Base-by-base conservation (phyloP, 345 rosid species). In the Euclidium syriacum region DNA sequence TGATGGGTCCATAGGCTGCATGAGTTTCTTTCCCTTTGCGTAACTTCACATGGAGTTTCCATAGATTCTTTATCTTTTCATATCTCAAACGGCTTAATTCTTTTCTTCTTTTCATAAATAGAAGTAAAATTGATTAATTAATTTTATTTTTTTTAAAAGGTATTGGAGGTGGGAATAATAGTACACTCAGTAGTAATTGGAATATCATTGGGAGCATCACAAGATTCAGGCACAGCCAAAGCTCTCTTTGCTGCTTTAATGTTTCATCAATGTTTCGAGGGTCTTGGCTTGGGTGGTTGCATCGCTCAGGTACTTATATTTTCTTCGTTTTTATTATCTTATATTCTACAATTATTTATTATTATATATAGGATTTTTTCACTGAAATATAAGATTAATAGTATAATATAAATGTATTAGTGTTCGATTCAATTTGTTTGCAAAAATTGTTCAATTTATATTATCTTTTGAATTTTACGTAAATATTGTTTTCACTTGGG, bases 241-340 rank as follows among this genome's bases (percentile, higher is more conserved):
- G 81, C 84, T 14, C 71, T 84, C 11, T 58, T 84, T 4, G 85
- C 80, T 6, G 91, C 91, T 5, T 73, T 87, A 48, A 71, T 79
- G 62, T 84, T 87, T 63, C 95, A 87, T 59, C 95, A 87, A 16
- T 80, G 79, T 58, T 87, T 80, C 40, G 95, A 84, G 64, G 91
- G 91, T 26, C 84, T 84, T 75, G 90, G 86, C 9, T 85, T 84
- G 24, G 91, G 95, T 5, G 86, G 91, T 1, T 84, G 88, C 67
- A 79, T 84, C 12, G 20, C 78, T 29, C 89, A 83, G 81, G 86
- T 78, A 72, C 17, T 8, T 24, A 52, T 36, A 25, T 8, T 7
- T 22, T 54, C 12, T 24, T 32, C 25, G 4, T 26, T 64, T 23
- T 18, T 11, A n/a, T 6, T 47, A 34, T 12, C 23, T 10, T n/a